Base-by-base conservation (phyloP, 768 basidiomycete species). In the Xerocomellus amylosporus region DNA sequence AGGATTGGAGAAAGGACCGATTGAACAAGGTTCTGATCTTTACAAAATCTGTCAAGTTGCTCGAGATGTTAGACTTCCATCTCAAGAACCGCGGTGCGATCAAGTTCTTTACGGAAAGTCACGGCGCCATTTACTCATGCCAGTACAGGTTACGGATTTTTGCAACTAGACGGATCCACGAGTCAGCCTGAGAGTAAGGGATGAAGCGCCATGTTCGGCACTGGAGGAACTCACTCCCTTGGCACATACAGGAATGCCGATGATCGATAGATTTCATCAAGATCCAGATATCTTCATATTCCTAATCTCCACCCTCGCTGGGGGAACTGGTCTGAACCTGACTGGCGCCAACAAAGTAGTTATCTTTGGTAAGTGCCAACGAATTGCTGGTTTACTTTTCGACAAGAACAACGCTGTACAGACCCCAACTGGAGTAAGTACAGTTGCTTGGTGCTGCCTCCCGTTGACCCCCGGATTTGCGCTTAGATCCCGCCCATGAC, bases 361-460 rank as follows among this genome's bases (percentile, higher is more conserved):
- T 26, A 89, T 94, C 39, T 93, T 96, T 67, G 89, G 87, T 86
- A 57, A 61, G 82, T 53, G 43, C 37, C 4, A 45, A 37, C 36
- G 24, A 20, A 58, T 49, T 33, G 13, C 45, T 53, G 39, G 49
- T 28, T 45, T 44, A 2, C 2, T 45, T 17, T 43, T 31, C 50
- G 55, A 55, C 19, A 33, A 20, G 8, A 46, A 39, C 44, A 24
- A 38, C 19, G 22, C 28, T 41, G 20, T 38, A 43, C 60, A 90
- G 92, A 95, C 73, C 93, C 95, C 4, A 92, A 93, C 59, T 98
- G 95, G 95, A 98, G 93, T 93, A 69, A 68, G 90, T 75, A 84
- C 74, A 10, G 31, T 7, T 40, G 9, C 13, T 34, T 39, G n/a
- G 33, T 28, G 9, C 39, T 17, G 5, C 41, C 41, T 49, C n/a